Conservation (phyloP, 106 monocot species). For the Narthecium ossifragum region DNA sequence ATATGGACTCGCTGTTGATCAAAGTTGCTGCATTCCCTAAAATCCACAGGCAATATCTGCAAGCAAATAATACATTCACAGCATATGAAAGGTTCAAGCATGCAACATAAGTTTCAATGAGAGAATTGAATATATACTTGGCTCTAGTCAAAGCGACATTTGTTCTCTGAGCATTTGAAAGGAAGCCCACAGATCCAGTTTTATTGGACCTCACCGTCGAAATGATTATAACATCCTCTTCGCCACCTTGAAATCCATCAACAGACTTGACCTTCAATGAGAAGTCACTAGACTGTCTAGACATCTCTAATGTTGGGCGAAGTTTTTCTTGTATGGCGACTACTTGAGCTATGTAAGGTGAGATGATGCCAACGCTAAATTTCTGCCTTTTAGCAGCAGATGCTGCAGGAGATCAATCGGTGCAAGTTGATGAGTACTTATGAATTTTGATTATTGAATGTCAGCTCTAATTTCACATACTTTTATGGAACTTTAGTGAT, state of each 20-base stretch:
- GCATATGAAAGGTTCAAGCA: background rate
- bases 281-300: too few relatives aligned
- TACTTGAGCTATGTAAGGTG: slow-evolving; percentile 45
- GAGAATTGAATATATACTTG: slow-evolving; percentile 8
- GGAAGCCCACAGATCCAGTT: slow-evolving; percentile 39
- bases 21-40: background rate
- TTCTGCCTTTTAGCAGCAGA: too few relatives aligned
- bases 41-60: background rate
- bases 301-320: too few relatives aligned
- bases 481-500: too few relatives aligned
- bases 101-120: background rate
- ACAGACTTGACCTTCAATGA: slow-evolving; percentile 34
- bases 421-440: too few relatives aligned
- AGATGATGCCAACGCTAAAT: slow-evolving; percentile 38
- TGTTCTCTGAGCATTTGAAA: slow-evolving; percentile 28
- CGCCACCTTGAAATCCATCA: slow-evolving; percentile 59
- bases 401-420: too few relatives aligned
- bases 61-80: background rate
- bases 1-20: background rate
- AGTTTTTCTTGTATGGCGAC: too few relatives aligned
- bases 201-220: slow-evolving; percentile 47
- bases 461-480: too few relatives aligned
- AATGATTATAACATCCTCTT: slow-evolving; percentile 48
- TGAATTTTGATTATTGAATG: too few relatives aligned
- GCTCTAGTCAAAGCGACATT: slow-evolving; percentile 50